A percentile compares a stretch with the other conserved stretches of the same genome.
Evolutionary conservation across 2,329 filamentous ascomycete genomes (phyloP).

Genomic region (Aspergillus fumigatus): DNA sequence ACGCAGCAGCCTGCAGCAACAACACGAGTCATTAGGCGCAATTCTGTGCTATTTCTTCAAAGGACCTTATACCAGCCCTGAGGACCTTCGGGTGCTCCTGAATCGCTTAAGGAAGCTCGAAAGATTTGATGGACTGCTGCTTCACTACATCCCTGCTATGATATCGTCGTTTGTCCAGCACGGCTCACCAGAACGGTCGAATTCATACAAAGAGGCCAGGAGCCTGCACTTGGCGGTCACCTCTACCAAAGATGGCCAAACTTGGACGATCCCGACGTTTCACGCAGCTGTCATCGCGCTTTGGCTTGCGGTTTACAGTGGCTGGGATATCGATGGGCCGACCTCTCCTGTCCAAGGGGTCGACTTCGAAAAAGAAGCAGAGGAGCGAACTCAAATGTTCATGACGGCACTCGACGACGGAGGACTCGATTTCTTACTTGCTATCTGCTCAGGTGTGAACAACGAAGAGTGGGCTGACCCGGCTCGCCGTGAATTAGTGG

Average conservation of each 20-base stretch:
- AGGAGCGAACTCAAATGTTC: constrained; percentile 67
- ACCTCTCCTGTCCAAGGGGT: constrained; percentile 56
- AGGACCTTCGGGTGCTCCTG: constrained; percentile 72
- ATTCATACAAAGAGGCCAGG: constrained; percentile 63
- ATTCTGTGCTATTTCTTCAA: constrained; percentile 76
- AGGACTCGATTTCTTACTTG: constrained; percentile 85
- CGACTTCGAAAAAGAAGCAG: constrained; percentile 63
- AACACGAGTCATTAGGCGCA: constrained; percentile 84
- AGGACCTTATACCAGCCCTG: constrained; percentile 62
- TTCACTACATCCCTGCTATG: constrained; percentile 79
- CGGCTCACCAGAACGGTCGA: constrained; percentile 69
- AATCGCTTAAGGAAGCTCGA: constrained; percentile 64
- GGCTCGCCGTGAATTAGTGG: constrained; percentile 73
- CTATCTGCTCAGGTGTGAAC: constrained; percentile 75
- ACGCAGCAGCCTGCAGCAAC: constrained; percentile 71
- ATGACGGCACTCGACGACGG: constrained; percentile 77
- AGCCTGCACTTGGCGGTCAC: constrained; percentile 66
- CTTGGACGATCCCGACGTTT: constrained; percentile 70
- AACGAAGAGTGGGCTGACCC: constrained; percentile 83
- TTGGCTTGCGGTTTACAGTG: constrained; percentile 93
- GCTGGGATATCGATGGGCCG: constrained; percentile 73
- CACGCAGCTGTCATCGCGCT: constrained; percentile 74
- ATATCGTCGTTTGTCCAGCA: constrained; percentile 73
- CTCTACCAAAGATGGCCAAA: constrained; percentile 59
- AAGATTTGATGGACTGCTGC: constrained; percentile 67